Evolutionary conservation across 768 basidiomycete genomes (phyloP), one percentile per base, ranked within the genome.

Genomic region (Trametes maxima): DNA sequence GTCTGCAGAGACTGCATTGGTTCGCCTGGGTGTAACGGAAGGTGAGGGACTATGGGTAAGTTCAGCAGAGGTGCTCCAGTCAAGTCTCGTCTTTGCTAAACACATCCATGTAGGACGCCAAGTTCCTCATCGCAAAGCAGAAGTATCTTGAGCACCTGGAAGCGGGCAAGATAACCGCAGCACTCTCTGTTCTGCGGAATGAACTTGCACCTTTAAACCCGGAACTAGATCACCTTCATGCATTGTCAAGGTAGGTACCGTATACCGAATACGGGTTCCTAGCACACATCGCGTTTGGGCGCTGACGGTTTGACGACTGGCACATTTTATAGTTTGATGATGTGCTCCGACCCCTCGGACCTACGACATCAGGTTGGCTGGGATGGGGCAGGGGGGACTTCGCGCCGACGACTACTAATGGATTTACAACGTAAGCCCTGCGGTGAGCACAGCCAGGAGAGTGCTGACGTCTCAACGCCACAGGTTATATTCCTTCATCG

Each of bases 111-210:
- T 57, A 96, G 89, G 87, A 90, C 68, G 89, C 90, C 21, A 86
- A 80, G 62, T 97, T 95, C 74, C 78, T 95, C 62, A 92, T 99
- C 65, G 88, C 87, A 62, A 89, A 91, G 75, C 97, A 99, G 82
- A 95, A 97, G 77, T 99, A 97, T 74, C 80, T 98, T 43, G 97
- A 99, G 71, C 79, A 92, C 19, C 79, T 99, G 51, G 96, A 98
- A 69, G 82, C 84, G 4, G 84, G 83, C 68, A 86, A 88, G 76
- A 89, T 86, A 2, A 90, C 90, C 46, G 81, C 83, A 62, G 97
- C 97, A 14, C 76, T 99, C 42, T 83, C 88, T 56, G 90, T 96
- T 8, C 78, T 99, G 50, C 85, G 97, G 48, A 86, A 89, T 63
- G 95, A 97, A 70, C 78, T 99, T 40, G 93, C 95, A 10, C 90